Evolutionary conservation across 768 basidiomycete species (phyloP), one percentile per base, ranked within the genome.

Genomic region (Nidula microcarpa): DNA sequence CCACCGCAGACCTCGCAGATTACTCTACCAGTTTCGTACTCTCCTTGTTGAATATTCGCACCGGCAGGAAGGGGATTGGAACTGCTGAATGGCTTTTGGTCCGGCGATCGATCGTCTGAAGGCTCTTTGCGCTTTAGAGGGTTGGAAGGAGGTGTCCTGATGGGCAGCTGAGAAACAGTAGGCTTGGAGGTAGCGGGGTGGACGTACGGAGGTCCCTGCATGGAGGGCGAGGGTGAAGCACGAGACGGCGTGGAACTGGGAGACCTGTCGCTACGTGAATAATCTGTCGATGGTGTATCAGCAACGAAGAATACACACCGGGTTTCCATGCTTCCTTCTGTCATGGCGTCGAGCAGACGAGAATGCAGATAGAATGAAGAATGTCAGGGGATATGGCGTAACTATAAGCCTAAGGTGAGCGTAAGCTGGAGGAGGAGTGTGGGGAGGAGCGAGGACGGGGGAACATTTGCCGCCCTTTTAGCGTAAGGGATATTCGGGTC

Each of bases 21-120:
- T 54, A 91, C 80, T 48, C 76, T 79, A 16, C 86, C 86, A 0
- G 79, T 73, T 60, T 80, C 80, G 71, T 87, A 88, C 64, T 89
- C 87, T 49, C 68, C 69, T 30, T 60, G 58, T 11, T 55, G 53
- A 8, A 45, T 41, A 34, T 51, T 55, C 5, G 62, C 49, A 1
- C 44, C 55, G 17, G 46, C 55, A 18, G 55, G 55, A 18, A 57
- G 47, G 34, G 30, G 43, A 33, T 49, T 37, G 10, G 56, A 33
- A 3, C 51, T 51, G 11, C 59, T 44, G 17, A 57, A 49, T 1
- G 61, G 55, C 14, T 56, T 58, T n/a, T 52, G 47, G 17, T 60
- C 60, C 17, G 36, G 36, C 17, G 35, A 32, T 49, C 53, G 11
- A 17, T 50, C 53, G 34, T 60, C 51, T 17, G 62, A 61, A 17